Base-by-base conservation (phyloP, 2,329 filamentous ascomycete genomes). In the Thielaviopsis punctulata region DNA sequence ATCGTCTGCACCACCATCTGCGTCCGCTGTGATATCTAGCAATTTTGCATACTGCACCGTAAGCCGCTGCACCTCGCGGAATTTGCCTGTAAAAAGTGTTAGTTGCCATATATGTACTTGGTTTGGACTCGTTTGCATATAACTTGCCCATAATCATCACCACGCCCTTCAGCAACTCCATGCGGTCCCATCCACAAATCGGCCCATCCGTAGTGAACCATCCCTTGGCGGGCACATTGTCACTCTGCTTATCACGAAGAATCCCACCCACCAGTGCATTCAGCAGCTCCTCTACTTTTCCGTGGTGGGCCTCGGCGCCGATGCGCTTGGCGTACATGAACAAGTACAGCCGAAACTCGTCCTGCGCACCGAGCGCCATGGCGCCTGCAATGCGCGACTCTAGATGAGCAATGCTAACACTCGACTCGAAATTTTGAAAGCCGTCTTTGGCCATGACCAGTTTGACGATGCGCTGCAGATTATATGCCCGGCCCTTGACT, bases 301-400 rank as follows among this genome's bases (percentile, higher is more conserved):
- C 75, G 59, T 83, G 80, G 49, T 90, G 70, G 0, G 88, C 88
- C 65, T 98, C 93, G 0, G 88, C 87, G 1, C 92, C 92, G 5
- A 98, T 77, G 0, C 92, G 81, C 69, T 95, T 96, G 3, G 89
- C 90, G 62, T 98, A 98, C 88, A 96, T 96, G 61, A 88, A 84
- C n/a, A 98, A 70, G 62, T 96, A 96, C 1, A 95, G 73, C 53
- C 87, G 80, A 68, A 96, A 98, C 64, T 98, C 92, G 54, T 96
- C 89, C 59, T 80, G 84, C 0, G 92, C 84, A 3, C 84, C 86
- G 1, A 98, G 70, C 55, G 86, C 83, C 62, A 93, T 69, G 0
- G 92, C 86, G 3, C 87, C 93, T 2, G 92, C 90, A 45, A 98
- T 82, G 39, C 93, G 79, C 61, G 95, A 96, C 65, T 98, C 92